A percentile compares a stretch with the other conserved stretches of the same genome.
Conservation (phyloP, 2,329 filamentous ascomycete species). For the Colletotrichum destructivum region DNA sequence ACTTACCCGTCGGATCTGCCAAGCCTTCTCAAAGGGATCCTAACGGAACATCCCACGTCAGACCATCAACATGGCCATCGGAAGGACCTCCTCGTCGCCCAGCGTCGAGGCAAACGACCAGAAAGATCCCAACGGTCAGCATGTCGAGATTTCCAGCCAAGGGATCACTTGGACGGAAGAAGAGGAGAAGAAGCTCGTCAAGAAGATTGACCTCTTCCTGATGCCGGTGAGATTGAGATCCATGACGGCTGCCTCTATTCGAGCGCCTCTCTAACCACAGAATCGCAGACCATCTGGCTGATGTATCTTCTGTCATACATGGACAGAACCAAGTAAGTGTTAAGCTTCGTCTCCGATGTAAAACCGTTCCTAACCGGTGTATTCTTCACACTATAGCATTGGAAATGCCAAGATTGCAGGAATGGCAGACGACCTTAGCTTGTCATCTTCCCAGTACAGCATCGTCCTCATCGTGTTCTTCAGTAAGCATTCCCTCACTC, state of each 20-base stretch:
- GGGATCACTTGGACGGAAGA: constrained; percentile 37
- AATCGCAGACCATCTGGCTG: constrained; percentile 52
- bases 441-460: constrained; percentile 74
- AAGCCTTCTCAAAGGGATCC: background rate
- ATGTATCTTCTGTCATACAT: constrained; percentile 73
- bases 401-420: constrained; percentile 70
- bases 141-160: constrained; percentile 13
- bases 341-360: background rate
- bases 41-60: background rate
- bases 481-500: constrained; percentile 43
- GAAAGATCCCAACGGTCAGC: background rate
- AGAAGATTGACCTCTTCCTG: constrained; percentile 57
- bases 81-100: background rate
- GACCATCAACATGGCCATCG: background rate
- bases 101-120: constrained; percentile 28
- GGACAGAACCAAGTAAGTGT: constrained; percentile 60
- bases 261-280: background rate
- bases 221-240: constrained; percentile 51
- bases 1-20: background rate
- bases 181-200: constrained; percentile 53
- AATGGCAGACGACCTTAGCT: constrained; percentile 59
- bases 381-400: constrained; percentile 51
- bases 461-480: constrained; percentile 76
- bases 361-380: background rate
- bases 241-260: background rate